Evolutionary conservation across 176 grass and related monocot species (phyloP).

Genomic region (Leersia perrieri): DNA sequence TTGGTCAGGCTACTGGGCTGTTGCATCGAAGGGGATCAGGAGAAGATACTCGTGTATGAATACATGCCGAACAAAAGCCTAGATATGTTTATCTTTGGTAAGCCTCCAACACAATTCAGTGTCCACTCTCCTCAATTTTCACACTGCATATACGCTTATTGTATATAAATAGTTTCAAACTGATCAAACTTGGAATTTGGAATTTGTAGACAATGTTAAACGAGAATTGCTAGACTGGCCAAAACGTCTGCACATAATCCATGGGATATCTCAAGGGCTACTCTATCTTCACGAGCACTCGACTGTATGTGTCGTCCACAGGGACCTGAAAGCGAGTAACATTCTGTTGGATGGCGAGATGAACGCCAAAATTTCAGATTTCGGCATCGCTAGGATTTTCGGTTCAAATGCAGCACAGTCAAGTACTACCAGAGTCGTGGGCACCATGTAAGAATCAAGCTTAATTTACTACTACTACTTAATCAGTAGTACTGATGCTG

Average conservation of each 20-base stretch:
- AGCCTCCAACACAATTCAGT: background rate
- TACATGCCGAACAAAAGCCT: constrained; percentile 57
- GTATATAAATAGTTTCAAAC: background rate
- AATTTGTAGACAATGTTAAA: constrained; percentile 23
- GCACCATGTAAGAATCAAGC: constrained; percentile 46
- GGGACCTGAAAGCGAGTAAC: constrained; percentile 73
- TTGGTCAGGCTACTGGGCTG: constrained; percentile 28
- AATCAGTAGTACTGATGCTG: background rate
- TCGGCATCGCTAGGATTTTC: constrained; percentile 60
- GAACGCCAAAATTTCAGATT: constrained; percentile 70
- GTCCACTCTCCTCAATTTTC: background rate
- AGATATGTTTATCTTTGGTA: constrained; percentile 45
- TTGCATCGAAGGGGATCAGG: constrained; percentile 23
- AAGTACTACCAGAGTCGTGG: constrained; percentile 57
- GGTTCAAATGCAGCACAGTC: constrained; percentile 29
- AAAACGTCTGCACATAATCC: constrained; percentile 38
- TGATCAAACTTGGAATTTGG: background rate
- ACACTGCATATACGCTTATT: no score
- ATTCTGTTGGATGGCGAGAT: constrained; percentile 49
- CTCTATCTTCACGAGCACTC: constrained; percentile 71
- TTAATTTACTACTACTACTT: background rate
- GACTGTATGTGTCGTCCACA: constrained; percentile 48
- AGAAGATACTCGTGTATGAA: constrained; percentile 54
- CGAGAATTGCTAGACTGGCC: constrained; percentile 31
- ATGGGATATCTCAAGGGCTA: constrained; percentile 55